A percentile compares a stretch with the other conserved stretches of the same genome.
Conservation (phyloP, 306 rosid species). For the Astragalus membranaceus region DNA sequence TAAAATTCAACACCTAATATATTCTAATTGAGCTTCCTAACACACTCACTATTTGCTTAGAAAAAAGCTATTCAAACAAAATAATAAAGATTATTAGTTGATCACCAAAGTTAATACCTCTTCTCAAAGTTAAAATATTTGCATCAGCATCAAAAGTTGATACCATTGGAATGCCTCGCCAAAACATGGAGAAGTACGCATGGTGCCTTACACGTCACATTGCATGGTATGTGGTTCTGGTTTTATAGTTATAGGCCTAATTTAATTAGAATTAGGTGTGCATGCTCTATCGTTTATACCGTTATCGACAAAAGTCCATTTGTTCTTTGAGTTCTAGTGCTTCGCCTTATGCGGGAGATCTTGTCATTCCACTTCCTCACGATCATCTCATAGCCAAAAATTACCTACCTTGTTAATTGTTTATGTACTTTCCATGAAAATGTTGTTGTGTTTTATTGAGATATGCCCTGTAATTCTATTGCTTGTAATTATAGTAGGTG, state of each 20-base stretch:
- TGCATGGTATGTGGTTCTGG: not conserved
- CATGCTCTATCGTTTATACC: not conserved
- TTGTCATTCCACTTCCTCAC: constrained; percentile 12
- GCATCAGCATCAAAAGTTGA: constrained; percentile 1
- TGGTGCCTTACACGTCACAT: constrained; percentile 7
- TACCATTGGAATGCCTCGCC: not conserved
- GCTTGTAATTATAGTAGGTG: too few species aligned
- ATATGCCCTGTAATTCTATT: too few species aligned
- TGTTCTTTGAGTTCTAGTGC: not conserved
- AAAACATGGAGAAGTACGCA: not conserved
- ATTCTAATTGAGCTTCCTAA: too few species aligned
- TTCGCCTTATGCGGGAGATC: not conserved
- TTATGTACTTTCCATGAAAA: not conserved
- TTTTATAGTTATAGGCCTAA: not conserved
- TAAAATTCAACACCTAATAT: too few species aligned
- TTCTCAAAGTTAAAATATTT: not conserved
- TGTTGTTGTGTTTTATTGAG: too few species aligned
- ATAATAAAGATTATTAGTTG: too few species aligned
- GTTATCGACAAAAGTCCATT: not conserved
- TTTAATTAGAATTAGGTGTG: not conserved
- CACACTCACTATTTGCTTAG: too few species aligned
- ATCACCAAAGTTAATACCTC: too few species aligned
- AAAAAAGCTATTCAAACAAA: too few species aligned
- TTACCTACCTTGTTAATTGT: not conserved
- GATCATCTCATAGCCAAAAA: not conserved